Percentiles rank a stretch among this genome's conserved stretches.
These are phyloP conservation scores for Leptographium wingfieldii DNA, from an alignment of 2,329 filamentous ascomycete species.

Conservation along the genomic window DNA sequence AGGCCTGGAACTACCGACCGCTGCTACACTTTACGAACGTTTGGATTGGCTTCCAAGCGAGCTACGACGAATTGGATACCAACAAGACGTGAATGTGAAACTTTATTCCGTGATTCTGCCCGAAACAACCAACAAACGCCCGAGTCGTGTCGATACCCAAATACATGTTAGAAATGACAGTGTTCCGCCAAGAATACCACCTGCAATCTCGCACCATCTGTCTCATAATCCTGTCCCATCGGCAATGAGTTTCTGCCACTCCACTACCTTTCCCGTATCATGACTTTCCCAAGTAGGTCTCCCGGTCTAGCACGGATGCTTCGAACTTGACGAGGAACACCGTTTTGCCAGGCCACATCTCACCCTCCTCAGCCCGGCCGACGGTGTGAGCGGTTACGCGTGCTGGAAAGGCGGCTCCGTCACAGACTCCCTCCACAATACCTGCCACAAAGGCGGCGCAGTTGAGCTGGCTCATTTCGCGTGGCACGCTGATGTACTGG, in stretches of 20 bases:
- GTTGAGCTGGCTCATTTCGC: conserved; percentile 93
- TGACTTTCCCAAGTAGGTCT: conserved; percentile 61
- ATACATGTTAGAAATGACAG: not conserved
- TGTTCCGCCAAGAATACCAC: not conserved
- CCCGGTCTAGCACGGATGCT: conserved; percentile 80
- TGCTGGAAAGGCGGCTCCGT: conserved; percentile 80
- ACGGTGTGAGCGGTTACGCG: conserved; percentile 82
- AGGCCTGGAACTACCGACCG: not conserved
- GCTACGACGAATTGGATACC: too few relatives aligned
- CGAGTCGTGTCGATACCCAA: not conserved
- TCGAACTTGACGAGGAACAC: conserved; percentile 93
- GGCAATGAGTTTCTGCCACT: not conserved
- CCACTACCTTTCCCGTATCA: not conserved
- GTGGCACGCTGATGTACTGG: conserved; percentile 81
- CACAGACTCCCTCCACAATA: conserved; percentile 89
- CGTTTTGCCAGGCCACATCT: conserved; percentile 93
- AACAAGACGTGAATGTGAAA: not conserved
- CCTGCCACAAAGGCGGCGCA: conserved; percentile 93
- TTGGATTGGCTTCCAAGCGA: not conserved
- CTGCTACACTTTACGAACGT: too few relatives aligned
- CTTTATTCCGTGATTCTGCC: not conserved
- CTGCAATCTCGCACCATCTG: not conserved
- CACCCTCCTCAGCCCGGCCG: conserved; percentile 45
- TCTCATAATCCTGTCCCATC: not conserved
- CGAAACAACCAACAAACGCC: not conserved